Base-by-base conservation (phyloP, 306 rosid species). In the Castanopsis chinensis region DNA sequence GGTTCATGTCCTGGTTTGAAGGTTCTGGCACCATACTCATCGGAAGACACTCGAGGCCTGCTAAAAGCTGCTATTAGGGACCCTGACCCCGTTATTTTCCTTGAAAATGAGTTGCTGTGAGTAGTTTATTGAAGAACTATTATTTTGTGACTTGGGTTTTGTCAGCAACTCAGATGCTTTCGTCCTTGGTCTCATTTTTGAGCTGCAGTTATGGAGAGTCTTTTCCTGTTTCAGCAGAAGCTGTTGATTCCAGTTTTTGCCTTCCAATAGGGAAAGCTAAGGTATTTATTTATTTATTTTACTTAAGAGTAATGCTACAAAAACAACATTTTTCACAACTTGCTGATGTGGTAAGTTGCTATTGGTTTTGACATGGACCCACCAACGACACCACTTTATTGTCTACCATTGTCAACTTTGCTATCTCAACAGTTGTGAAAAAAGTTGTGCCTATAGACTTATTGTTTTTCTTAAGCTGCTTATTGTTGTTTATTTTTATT, bases 31-130 rank as follows among this genome's bases (percentile, higher is more conserved):
- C 99, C 99, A 58, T 96, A 93, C 82, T 91, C 99, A 83, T 86
- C 99, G 55, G 98, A 96, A 87, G 99, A 95, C 93, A 93, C 98
- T 41, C 97, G 98, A 79, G 99, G 99, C 60, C 89, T 96, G 77
- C 86, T 96, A 82, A 96, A 96, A 87, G 96, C 99, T 78, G 99
- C 99, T 61, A 93, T 96, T 54, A 93, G 99, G 83, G 99, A 96
- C 80, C 99, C 97, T 70, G 99, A 96, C 86, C 99, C 98, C 69
- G 98, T 96, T 82, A 94, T 96, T 86, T 93, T 96, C 86, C 98
- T 96, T 80, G 99, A 95, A 85, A 95, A 93, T 81, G 99, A 95
- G 90, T 82, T 95, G 87, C 77, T 95, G 99, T 95, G 85, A 91
- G 98, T 90, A 71, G 63, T 57, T 45, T 33, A 30, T 33, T 23